Evolutionary conservation across 208 protist genomes (phyloP).

Genomic region (Trypanosoma lewisi): DNA sequence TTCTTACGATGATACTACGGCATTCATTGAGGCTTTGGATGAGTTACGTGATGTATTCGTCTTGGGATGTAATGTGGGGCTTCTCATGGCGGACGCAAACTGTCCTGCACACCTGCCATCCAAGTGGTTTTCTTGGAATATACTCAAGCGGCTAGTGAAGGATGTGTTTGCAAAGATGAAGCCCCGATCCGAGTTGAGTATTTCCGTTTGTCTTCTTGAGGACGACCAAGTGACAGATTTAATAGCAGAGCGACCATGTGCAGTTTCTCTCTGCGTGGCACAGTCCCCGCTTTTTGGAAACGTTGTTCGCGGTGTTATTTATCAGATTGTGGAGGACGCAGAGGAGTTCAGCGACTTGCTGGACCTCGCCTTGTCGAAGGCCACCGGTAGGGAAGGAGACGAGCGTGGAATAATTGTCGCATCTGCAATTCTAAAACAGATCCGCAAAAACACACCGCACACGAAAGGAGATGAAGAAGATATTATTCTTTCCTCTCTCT

Average conservation of each 20-base stretch:
- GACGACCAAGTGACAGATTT: slow-evolving; percentile 76
- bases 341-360: slow-evolving; percentile 65
- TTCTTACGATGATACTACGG: slow-evolving; percentile 33
- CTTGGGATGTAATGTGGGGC: slow-evolving; percentile 54
- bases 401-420: slow-evolving; percentile 73
- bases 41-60: slow-evolving; percentile 62
- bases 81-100: slow-evolving; percentile 67
- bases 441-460: slow-evolving; percentile 26
- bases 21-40: slow-evolving; percentile 48
- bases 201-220: slow-evolving; percentile 64
- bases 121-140: slow-evolving; percentile 65
- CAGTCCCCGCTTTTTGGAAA: slow-evolving; percentile 77
- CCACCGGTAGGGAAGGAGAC: slow-evolving; percentile 15
- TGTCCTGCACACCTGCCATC: slow-evolving; percentile 38
- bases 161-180: slow-evolving; percentile 46
- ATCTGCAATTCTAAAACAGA: slow-evolving; percentile 67
- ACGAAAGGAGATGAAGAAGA: slow-evolving; percentile 39
- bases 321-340: slow-evolving; percentile 51
- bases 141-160: slow-evolving; percentile 52
- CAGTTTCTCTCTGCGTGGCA: slow-evolving; percentile 43
- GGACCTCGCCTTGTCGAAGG: slow-evolving; percentile 31
- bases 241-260: slow-evolving; percentile 22
- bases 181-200: slow-evolving; percentile 34
- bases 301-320: slow-evolving; percentile 55
- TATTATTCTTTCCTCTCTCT: slow-evolving; percentile 71